Percentiles rank a stretch among this genome's conserved stretches.
These are phyloP conservation scores for Corchorus capsularis DNA, from an alignment of 345 rosid species.

Conservation along the genomic window DNA sequence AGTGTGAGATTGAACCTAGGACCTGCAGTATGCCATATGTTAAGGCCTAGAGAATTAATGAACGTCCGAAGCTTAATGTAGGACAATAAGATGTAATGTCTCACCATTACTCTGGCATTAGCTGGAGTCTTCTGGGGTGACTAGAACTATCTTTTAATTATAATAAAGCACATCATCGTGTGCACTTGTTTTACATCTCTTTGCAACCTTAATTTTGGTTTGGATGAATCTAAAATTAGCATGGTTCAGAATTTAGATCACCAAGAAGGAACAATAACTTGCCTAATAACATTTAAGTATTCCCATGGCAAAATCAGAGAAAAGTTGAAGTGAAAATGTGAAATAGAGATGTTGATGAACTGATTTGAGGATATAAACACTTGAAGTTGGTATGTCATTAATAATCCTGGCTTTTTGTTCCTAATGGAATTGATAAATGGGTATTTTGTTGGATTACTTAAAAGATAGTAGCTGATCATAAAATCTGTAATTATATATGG, in stretches of 20 bases:
- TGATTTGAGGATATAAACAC: too few relatives aligned
- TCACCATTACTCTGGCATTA: background rate
- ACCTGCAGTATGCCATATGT: background rate
- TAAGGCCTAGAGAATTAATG: background rate
- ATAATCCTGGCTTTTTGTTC: too few relatives aligned
- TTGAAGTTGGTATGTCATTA: too few relatives aligned
- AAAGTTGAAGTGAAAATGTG: too few relatives aligned
- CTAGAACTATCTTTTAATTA: background rate
- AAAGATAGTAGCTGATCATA: too few relatives aligned
- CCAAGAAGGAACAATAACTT: background rate
- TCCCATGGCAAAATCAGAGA: too few relatives aligned
- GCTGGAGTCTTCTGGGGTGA: background rate
- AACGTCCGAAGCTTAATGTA: background rate
- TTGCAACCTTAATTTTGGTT: background rate
- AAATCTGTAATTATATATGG: too few relatives aligned
- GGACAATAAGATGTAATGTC: background rate
- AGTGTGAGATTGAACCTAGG: constrained; percentile 3
- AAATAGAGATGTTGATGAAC: too few relatives aligned
- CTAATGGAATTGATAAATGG: too few relatives aligned
- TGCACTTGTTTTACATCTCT: background rate
- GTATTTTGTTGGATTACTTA: too few relatives aligned
- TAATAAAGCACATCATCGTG: constrained; percentile 15
- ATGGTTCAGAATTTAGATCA: background rate
- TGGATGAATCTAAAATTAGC: background rate
- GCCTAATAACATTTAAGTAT: too few relatives aligned